phyloP scores from a whole-genome alignment of 2,329 filamentous ascomycete genomes.

The Aspergillus flavus region DNA sequence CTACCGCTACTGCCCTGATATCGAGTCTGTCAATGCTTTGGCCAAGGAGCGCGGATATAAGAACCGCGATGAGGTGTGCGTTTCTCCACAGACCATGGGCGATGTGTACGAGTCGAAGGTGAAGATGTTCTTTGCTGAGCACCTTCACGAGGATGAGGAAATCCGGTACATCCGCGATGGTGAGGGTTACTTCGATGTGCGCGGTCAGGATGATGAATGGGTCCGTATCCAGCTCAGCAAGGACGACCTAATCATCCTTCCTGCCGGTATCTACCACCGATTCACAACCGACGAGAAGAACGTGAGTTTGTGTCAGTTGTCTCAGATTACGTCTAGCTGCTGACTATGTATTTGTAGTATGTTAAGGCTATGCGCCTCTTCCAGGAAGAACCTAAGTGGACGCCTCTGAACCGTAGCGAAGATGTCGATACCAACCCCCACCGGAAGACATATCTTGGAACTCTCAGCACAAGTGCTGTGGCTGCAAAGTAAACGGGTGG shows the following conservation, averaged over 20 bases:
- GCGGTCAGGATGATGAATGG: slow-evolving; percentile 82
- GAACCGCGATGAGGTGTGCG: slow-evolving; percentile 90
- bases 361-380: slow-evolving; percentile 95
- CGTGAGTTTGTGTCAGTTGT: slow-evolving; percentile 57
- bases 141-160: slow-evolving; percentile 97
- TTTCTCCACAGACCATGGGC: slow-evolving; percentile 84
- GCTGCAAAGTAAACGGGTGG: slow-evolving; percentile 25
- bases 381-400: slow-evolving; percentile 99
- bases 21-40: slow-evolving; percentile 71
- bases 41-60: slow-evolving; percentile 79
- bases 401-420: slow-evolving; percentile 76
- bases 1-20: slow-evolving; percentile 68
- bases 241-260: slow-evolving; percentile 88
- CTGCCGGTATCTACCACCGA: slow-evolving; percentile 93
- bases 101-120: slow-evolving; percentile 90
- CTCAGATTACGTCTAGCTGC: background rate
- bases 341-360: slow-evolving; percentile 61
- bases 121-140: slow-evolving; percentile 90
- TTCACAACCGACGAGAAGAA: slow-evolving; percentile 94
- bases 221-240: slow-evolving; percentile 82
- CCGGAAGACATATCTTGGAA: slow-evolving; percentile 73
- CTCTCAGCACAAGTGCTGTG: slow-evolving; percentile 26
- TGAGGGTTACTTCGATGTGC: slow-evolving; percentile 89
- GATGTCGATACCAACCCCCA: slow-evolving; percentile 79
- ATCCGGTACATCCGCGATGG: slow-evolving; percentile 92